phyloP scores from a whole-genome alignment of 2,329 filamentous ascomycete species.

The Trematosphaeria pertusa region DNA sequence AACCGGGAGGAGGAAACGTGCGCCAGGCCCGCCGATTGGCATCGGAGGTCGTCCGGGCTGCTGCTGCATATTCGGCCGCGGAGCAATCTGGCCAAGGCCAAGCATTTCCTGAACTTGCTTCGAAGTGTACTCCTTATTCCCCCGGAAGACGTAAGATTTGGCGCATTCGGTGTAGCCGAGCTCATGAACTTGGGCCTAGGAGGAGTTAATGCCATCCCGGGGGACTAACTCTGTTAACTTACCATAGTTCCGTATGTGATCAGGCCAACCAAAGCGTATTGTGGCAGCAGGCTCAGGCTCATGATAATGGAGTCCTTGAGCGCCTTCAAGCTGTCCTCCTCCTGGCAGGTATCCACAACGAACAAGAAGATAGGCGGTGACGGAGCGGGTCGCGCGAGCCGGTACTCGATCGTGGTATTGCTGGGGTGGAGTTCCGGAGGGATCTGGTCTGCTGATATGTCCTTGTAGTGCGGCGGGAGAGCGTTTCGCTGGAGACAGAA shows the following conservation, averaged over 20 bases:
- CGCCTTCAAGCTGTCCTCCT: slow-evolving; percentile 82
- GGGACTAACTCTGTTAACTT: slow-evolving; percentile 25
- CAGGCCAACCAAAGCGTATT: slow-evolving; percentile 80
- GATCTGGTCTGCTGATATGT: slow-evolving; percentile 83
- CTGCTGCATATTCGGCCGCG: slow-evolving; percentile 73
- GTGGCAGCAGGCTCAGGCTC: slow-evolving; percentile 81
- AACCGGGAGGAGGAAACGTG: slow-evolving; percentile 91
- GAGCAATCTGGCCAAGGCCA: slow-evolving; percentile 74
- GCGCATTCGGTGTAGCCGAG: slow-evolving; percentile 97
- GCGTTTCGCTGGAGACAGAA: slow-evolving; percentile 86
- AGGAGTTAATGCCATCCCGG: slow-evolving; percentile 21
- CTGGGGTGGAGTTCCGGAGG: slow-evolving; percentile 81
- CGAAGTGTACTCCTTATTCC: slow-evolving; percentile 96
- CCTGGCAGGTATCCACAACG: slow-evolving; percentile 87
- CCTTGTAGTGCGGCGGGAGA: slow-evolving; percentile 86
- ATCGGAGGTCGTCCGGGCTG: slow-evolving; percentile 74
- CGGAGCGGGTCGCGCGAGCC: slow-evolving; percentile 80
- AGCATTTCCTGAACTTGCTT: slow-evolving; percentile 99
- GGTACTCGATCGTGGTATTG: slow-evolving; percentile 91
- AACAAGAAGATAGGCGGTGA: slow-evolving; percentile 86
- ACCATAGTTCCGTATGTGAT: slow-evolving; percentile 95
- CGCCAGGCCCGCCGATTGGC: slow-evolving; percentile 78
- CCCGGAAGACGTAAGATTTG: slow-evolving; percentile 97
- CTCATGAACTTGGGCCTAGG: slow-evolving; percentile 90
- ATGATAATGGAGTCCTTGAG: slow-evolving; percentile 87